These are phyloP conservation scores for Alternaria panax DNA, from an alignment of 2,329 filamentous ascomycete species.

Conservation along the genomic window DNA sequence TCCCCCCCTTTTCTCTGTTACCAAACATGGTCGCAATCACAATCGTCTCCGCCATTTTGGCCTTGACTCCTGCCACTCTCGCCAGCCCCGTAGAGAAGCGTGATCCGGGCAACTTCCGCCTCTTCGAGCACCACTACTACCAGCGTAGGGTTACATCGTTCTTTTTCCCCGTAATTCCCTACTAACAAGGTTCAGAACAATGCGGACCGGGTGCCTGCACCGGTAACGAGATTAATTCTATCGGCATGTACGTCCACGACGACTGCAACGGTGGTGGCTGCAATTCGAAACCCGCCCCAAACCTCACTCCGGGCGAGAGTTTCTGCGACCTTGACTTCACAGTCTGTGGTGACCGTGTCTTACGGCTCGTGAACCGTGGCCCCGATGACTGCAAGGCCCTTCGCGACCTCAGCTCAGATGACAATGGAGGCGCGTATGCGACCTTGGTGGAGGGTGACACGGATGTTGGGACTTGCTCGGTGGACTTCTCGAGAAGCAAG, in stretches of 20 bases:
- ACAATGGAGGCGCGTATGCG: neutral
- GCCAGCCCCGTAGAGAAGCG: neutral
- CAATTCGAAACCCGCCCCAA: neutral
- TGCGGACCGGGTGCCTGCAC: neutral
- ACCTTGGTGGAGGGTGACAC: neutral
- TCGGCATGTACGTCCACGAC: neutral
- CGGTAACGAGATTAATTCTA: neutral
- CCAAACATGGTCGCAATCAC: neutral
- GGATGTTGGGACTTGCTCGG: neutral
- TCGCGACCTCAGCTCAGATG: neutral
- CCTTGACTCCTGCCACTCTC: neutral
- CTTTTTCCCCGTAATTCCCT: accelerated
- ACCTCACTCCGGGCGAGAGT: no score
- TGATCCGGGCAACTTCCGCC: neutral
- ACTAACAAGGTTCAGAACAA: no score
- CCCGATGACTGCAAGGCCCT: no score
- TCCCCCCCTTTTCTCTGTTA: neutral
- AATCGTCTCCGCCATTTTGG: neutral
- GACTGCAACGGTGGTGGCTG: neutral
- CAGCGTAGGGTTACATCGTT: neutral
- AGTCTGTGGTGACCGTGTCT: no score
- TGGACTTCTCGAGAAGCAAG: neutral
- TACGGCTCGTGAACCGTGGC: no score
- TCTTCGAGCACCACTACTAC: neutral
- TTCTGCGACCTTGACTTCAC: no score